phyloP scores from a whole-genome alignment of 805 yeast genomes.

The Lachancea sp. region DNA sequence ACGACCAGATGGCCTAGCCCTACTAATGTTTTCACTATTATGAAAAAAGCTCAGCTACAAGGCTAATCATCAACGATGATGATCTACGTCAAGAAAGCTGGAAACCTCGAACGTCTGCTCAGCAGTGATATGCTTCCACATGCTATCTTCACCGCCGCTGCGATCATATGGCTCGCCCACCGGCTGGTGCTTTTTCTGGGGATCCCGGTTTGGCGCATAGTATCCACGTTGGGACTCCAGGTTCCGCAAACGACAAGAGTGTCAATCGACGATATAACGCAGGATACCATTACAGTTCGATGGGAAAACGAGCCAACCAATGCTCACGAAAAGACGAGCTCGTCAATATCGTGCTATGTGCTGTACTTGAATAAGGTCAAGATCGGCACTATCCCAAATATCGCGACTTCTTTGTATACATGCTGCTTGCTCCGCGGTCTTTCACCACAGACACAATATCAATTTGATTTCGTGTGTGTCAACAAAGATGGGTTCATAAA shows the following conservation, averaged over 20 bases:
- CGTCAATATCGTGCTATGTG: conserved; percentile 25
- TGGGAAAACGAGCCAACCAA: conserved; percentile 31
- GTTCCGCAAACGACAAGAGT: conserved; percentile 32
- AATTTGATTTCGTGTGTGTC: conserved; percentile 30
- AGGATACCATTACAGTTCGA: conserved; percentile 26
- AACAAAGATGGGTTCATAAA: conserved; percentile 31
- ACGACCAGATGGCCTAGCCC: no score
- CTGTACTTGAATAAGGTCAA: conserved; percentile 28
- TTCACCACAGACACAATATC: conserved; percentile 23
- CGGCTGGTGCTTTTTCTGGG: conserved; percentile 26
- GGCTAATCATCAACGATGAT: neutral
- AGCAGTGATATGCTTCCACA: conserved; percentile 8
- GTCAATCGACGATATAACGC: conserved; percentile 30
- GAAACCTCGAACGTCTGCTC: neutral
- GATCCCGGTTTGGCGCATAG: conserved; percentile 27
- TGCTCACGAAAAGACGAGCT: conserved; percentile 5
- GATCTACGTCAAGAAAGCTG: neutral
- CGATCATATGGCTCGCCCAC: conserved; percentile 24
- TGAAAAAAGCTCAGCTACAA: neutral
- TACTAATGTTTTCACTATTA: neutral
- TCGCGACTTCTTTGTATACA: conserved; percentile 26
- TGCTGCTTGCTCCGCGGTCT: conserved; percentile 29
- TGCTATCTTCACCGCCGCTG: conserved; percentile 9
- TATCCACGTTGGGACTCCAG: conserved; percentile 23
- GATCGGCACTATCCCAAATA: conserved; percentile 28